Conservation (phyloP, 371 early-diverging fungal genomes). For the Circinella minor region DNA sequence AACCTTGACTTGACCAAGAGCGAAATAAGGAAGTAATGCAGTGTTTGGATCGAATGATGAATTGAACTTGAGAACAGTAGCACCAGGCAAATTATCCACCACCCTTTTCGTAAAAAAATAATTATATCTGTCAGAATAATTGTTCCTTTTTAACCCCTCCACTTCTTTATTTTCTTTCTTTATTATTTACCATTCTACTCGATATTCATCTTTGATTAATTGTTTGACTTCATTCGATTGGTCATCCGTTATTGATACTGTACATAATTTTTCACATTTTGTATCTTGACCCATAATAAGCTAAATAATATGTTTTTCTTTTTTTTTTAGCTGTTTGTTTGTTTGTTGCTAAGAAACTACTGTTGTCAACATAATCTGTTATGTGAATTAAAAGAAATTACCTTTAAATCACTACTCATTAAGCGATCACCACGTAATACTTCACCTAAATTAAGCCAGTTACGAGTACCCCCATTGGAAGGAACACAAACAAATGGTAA, state of each 20-base stretch:
- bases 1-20: conserved; percentile 17
- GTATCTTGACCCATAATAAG: conserved; percentile 32
- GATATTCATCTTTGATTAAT: conserved; percentile 58
- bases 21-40: conserved; percentile 18
- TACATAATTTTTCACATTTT: conserved; percentile 54
- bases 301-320: not conserved
- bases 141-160: too few species aligned
- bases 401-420: conserved; percentile 54
- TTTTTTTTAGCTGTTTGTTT: too few species aligned
- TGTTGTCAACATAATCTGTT: not conserved
- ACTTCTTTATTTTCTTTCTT: not conserved
- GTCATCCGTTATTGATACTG: conserved; percentile 32
- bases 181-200: conserved; percentile 49
- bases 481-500: conserved; percentile 75
- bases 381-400: conserved; percentile 11
- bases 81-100: conserved; percentile 65
- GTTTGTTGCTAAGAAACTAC: too few species aligned
- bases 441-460: conserved; percentile 75
- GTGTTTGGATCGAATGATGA: conserved; percentile 8
- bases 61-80: conserved; percentile 20
- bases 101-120: conserved; percentile 36
- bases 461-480: conserved; percentile 42
- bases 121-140: too few species aligned
- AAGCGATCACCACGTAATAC: conserved; percentile 87
- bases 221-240: conserved; percentile 49